Conservation (phyloP, 2,329 filamentous ascomycete species). For the Teratosphaeria zuluensis region DNA sequence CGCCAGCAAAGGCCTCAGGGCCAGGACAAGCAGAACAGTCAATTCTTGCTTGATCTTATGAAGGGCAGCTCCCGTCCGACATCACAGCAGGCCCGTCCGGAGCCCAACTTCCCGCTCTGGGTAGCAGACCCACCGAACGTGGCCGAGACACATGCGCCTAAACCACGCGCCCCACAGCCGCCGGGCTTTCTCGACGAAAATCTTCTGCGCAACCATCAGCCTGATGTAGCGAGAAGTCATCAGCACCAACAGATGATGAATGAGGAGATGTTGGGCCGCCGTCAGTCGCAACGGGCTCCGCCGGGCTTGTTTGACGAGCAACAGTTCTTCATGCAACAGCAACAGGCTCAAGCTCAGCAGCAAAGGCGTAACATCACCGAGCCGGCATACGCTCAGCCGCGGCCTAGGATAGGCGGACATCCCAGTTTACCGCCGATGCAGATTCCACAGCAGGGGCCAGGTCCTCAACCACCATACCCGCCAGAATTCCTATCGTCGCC, state of each 20-base stretch:
- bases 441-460: conserved; percentile 11
- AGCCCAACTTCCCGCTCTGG: conserved; percentile 27
- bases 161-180: conserved; percentile 24
- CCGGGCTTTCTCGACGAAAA: conserved; percentile 28
- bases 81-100: conserved; percentile 23
- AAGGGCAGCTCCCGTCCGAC: conserved; percentile 31
- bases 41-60: conserved; percentile 78
- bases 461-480: conserved; percentile 4
- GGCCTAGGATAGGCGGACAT: conserved; percentile 17
- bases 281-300: conserved; percentile 19
- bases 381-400: conserved; percentile 13
- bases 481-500: conserved; percentile 17
- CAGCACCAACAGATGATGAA: conserved; percentile 10
- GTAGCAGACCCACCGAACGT: conserved; percentile 20
- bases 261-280: conserved; percentile 12
- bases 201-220: conserved; percentile 20
- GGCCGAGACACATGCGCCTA: conserved; percentile 28
- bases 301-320: conserved; percentile 25
- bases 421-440: conserved; percentile 20
- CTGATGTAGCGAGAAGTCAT: conserved; percentile 12
- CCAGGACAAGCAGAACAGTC: conserved; percentile 48
- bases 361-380: conserved; percentile 18
- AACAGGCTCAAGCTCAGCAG: conserved; percentile 18
- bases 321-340: conserved; percentile 17
- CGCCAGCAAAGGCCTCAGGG: conserved; percentile 30